Conservation (phyloP, 768 basidiomycete genomes). For the Coprinopsis marcescibilis region DNA sequence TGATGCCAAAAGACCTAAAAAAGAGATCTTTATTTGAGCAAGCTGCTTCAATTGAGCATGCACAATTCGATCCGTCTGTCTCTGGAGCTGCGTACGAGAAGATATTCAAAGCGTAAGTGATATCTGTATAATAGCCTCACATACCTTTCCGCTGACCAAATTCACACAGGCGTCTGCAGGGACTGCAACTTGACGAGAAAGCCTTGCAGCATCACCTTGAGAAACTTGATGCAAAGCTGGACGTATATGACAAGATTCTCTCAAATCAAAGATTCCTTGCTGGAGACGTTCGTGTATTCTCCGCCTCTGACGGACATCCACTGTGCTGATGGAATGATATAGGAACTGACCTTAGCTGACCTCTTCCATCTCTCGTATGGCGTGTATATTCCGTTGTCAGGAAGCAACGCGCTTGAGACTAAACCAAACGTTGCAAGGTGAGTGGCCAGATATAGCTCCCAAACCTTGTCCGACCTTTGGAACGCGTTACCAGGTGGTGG, state of each 20-base stretch:
- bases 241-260: slow-evolving; percentile 49
- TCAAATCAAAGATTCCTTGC: slow-evolving; percentile 49
- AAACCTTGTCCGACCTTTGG: no score
- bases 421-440: slow-evolving; percentile 41
- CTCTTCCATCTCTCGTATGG: slow-evolving; percentile 43
- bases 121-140: background rate
- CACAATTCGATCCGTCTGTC: slow-evolving; percentile 43
- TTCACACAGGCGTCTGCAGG: background rate
- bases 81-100: slow-evolving; percentile 38
- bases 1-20: slow-evolving; percentile 44
- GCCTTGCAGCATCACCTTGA: slow-evolving; percentile 12
- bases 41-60: slow-evolving; percentile 44
- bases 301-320: background rate
- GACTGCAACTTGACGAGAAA: slow-evolving; percentile 17
- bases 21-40: slow-evolving; percentile 39
- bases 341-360: slow-evolving; percentile 11
- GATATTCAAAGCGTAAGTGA: slow-evolving; percentile 44
- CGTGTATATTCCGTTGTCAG: slow-evolving; percentile 18
- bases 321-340: background rate
- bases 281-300: slow-evolving; percentile 39
- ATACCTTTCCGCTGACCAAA: background rate
- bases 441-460: no score
- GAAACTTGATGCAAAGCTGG: slow-evolving; percentile 33
- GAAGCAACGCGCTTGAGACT: slow-evolving; percentile 24
- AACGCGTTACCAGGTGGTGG: no score